A percentile compares a stretch with the other conserved stretches of the same genome.
Conservation (phyloP, 768 basidiomycete species). For the Hygrophoropsis aurantiaca region DNA sequence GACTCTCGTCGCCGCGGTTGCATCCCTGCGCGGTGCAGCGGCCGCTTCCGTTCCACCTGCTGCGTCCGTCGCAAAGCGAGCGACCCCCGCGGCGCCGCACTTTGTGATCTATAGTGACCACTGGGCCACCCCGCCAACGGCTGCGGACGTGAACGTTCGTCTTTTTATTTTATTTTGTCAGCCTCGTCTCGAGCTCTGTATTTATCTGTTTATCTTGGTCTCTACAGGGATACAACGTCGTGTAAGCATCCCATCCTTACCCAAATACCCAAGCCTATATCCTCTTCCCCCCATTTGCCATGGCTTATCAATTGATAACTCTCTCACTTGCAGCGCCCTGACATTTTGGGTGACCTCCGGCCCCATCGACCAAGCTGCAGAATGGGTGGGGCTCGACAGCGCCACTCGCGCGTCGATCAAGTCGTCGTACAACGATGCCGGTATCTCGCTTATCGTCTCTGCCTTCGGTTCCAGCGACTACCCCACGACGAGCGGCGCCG, state of each 20-base stretch:
- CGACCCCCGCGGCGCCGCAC: slow-evolving; percentile 33
- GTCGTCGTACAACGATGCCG: slow-evolving; percentile 54
- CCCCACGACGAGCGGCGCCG: slow-evolving; percentile 58
- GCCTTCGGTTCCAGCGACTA: slow-evolving; percentile 55
- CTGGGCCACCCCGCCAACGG: slow-evolving; percentile 36
- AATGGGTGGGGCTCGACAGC: slow-evolving; percentile 50
- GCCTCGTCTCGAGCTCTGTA: neutral
- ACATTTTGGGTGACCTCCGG: slow-evolving; percentile 58
- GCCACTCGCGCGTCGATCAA: slow-evolving; percentile 48
- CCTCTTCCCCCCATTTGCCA: slow-evolving; percentile 2
- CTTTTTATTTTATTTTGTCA: neutral
- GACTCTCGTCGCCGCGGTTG: neutral
- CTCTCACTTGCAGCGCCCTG: slow-evolving; percentile 36
- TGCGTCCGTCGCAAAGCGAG: neutral
- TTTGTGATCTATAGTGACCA: slow-evolving; percentile 41
- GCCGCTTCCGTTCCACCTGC: neutral
- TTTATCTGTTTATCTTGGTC: no score
- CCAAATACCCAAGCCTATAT: no score
- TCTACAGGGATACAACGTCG: slow-evolving; percentile 56
- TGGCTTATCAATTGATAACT: slow-evolving; percentile 1
- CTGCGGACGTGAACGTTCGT: slow-evolving; percentile 30
- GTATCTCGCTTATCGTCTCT: slow-evolving; percentile 63
- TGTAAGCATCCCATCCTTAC: slow-evolving; percentile 44
- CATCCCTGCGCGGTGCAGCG: neutral
- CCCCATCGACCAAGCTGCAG: slow-evolving; percentile 58